Base-by-base conservation (phyloP, 139 green algal species). In the Dunaliella primolecta region DNA sequence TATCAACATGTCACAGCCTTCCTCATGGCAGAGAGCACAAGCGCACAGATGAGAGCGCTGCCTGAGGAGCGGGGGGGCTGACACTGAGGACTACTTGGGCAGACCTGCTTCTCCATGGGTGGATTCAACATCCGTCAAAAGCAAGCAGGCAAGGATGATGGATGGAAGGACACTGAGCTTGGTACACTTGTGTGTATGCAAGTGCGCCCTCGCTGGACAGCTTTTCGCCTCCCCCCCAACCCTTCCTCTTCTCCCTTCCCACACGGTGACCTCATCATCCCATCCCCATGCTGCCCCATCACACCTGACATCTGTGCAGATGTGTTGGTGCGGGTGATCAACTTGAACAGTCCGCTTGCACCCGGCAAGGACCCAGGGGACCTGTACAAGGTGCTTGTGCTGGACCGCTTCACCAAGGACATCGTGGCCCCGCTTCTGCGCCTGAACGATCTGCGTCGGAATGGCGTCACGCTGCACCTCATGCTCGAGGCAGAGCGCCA, bases 381-480 rank as follows among this genome's bases (percentile, higher is more conserved):
- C 70, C 86, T 90, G 1, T 99, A 98, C 92, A 99, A 99, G 83
- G 92, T 99, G 2, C 85, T 99, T 0, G 89, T 99, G 0, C 86
- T 99, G n/a, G 97, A 99, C 87, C 36, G 57, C 0, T 96, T 94
- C 80, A 96, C 88, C 80, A 93, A 96, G 75, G 94, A 98, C 89
- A 90, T 99, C 64, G 88, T 99, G 35, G 95, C 97, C 0, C 98
- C 97, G 0, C 90, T 99, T 46, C 85, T 99, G 31, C 92, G 91
- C 3, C 91, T 99, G 29, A 95, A 94, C 70, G 96, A 98, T 80
- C 86, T 99, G 81, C 90, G 97, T 0, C 90, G 90, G 76, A 93
- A 98, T 83, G 97, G 97, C 82, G 94, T 99, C 33, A 99, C 97
- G 29, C 90, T 99, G 81, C 94, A 98, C 85, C 88, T 99, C 25